Percentiles rank a stretch among this genome's conserved stretches.
phyloP scores from a whole-genome alignment of 1,284 basidiomycete species.

The Clitocybe nebularis region DNA sequence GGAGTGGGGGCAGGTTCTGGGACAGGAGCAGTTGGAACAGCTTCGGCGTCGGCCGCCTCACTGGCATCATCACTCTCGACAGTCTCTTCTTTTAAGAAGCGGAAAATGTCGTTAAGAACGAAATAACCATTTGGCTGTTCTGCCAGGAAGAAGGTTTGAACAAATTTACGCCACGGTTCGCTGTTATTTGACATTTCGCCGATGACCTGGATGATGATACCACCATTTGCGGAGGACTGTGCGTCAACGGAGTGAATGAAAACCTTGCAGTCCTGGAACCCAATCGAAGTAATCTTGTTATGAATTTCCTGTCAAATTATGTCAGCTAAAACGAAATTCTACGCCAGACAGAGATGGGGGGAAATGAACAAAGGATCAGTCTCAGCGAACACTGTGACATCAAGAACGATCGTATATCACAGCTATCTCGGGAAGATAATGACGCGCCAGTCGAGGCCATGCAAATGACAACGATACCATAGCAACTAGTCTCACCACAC shows the following conservation, averaged over 20 bases:
- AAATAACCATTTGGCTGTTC: constrained; percentile 99
- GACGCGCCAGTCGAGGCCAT: no score
- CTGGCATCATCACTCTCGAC: constrained; percentile 73
- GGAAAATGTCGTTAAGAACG: constrained; percentile 99
- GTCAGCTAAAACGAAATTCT: no score
- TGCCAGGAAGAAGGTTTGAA: constrained; percentile 99
- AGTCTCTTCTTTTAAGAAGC: constrained; percentile 94
- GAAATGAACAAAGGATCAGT: no score
- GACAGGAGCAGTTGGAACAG: constrained; percentile 5
- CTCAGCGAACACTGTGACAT: no score
- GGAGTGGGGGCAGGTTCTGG: constrained; percentile 9
- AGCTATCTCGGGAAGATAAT: no score
- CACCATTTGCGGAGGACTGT: constrained; percentile 89
- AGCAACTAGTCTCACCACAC: no score
- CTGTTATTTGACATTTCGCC: constrained; percentile 96
- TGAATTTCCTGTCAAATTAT: constrained; percentile 95
- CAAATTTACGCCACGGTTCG: constrained; percentile 95
- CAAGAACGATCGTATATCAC: no score
- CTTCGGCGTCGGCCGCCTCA: constrained; percentile 33
- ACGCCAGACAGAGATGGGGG: no score
- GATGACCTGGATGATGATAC: constrained; percentile 98
- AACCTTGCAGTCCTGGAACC: constrained; percentile 96
- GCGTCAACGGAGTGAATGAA: constrained; percentile 95
- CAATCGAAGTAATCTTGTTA: constrained; percentile 90
- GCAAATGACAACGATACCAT: no score